phyloP scores from a whole-genome alignment of 257 asterid species.

The Solanum infundibuliforme region DNA sequence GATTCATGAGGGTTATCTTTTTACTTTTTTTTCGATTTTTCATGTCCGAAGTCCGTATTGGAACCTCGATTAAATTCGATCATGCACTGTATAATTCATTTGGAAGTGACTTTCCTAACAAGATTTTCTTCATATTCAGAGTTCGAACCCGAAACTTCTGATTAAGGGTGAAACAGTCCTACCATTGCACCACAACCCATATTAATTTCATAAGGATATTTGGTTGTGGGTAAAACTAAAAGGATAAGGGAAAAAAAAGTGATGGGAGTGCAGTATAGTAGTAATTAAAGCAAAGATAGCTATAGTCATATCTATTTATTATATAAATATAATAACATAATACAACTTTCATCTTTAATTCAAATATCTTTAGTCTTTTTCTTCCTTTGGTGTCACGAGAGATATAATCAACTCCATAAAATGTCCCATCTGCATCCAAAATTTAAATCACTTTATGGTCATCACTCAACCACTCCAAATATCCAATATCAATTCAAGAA shows the following conservation, averaged over 20 bases:
- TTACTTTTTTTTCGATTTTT: too few species aligned
- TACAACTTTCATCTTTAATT: not conserved
- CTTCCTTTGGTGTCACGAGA: slow-evolving; percentile 24
- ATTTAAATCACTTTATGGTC: slow-evolving; percentile 24
- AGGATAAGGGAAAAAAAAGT: slow-evolving; percentile 17
- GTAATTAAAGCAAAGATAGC: too few species aligned
- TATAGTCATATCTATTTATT: too few species aligned
- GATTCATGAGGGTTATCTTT: not conserved
- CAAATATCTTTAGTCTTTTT: not conserved
- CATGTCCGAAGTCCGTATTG: too few species aligned
- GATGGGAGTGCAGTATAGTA: too few species aligned
- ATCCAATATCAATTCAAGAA: not conserved
- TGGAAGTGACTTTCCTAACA: fast-evolving
- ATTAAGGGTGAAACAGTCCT: too few species aligned
- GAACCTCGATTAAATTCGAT: too few species aligned
- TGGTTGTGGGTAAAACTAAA: slow-evolving; percentile 2
- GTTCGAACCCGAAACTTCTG: fast-evolving
- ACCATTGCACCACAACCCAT: fast-evolving
- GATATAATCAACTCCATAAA: slow-evolving; percentile 16
- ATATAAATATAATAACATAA: not conserved
- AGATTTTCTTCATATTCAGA: too few species aligned
- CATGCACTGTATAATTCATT: fast-evolving
- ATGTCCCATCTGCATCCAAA: slow-evolving; percentile 24
- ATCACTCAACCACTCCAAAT: slow-evolving; percentile 31
- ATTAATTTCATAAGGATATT: not conserved